phyloP scores from a whole-genome alignment of 2,329 filamentous ascomycete genomes.

The Furcasterigmium sp. region DNA sequence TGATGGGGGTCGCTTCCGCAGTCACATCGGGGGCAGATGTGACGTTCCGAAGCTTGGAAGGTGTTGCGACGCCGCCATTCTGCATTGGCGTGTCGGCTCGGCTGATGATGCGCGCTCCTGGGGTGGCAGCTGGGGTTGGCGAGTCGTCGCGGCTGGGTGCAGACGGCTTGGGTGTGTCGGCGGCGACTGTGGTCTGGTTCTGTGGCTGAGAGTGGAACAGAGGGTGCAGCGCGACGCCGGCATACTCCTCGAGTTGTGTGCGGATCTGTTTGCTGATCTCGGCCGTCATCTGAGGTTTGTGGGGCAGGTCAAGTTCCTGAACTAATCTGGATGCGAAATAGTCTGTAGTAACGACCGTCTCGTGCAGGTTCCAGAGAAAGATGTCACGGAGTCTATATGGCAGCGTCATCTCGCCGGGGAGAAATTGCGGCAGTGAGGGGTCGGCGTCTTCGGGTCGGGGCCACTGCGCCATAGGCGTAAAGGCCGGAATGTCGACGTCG shows the following conservation, averaged over 20 bases:
- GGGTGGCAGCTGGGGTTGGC: conserved; percentile 16
- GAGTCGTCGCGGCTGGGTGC: conserved; percentile 29
- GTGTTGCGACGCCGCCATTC: conserved; percentile 45
- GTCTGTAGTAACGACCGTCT: conserved; percentile 88
- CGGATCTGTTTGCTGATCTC: conserved; percentile 93
- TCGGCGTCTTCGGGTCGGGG: conserved; percentile 57
- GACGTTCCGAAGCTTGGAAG: conserved; percentile 36
- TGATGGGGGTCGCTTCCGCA: conserved; percentile 62
- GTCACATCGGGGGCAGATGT: conserved; percentile 52
- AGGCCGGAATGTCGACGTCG: conserved; percentile 84
- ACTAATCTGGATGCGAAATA: conserved; percentile 90
- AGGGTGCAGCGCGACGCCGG: conserved; percentile 87
- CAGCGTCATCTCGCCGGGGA: conserved; percentile 70
- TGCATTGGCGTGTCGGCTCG: conserved; percentile 53
- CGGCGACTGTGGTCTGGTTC: conserved; percentile 9
- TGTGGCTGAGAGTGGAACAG: conserved; percentile 66
- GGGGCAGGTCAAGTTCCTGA: conserved; percentile 87
- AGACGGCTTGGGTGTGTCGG: conserved; percentile 22
- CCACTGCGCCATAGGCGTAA: conserved; percentile 60
- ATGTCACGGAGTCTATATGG: conserved; percentile 87
- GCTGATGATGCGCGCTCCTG: conserved; percentile 26
- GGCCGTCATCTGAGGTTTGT: conserved; percentile 60
- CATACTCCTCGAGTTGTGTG: conserved; percentile 92
- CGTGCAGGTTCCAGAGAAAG: conserved; percentile 98
- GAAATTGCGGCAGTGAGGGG: conserved; percentile 71